phyloP scores from a whole-genome alignment of 1,284 basidiomycete genomes.

The Papiliotrema laurentii region DNA sequence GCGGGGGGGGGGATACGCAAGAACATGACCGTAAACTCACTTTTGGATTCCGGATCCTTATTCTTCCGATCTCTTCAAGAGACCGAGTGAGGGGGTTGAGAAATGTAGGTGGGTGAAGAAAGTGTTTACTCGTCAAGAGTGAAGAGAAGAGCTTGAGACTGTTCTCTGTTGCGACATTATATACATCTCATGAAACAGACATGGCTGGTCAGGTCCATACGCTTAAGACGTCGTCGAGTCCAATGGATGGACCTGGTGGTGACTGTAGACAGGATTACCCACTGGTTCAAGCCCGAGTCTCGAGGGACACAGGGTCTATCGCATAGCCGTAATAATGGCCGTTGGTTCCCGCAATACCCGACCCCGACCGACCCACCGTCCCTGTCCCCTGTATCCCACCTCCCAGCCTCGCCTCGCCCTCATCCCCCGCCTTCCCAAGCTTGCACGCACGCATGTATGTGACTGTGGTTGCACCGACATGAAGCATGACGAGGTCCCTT shows the following conservation, averaged over 20 bases:
- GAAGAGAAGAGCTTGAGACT: background rate
- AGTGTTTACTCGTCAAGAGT: constrained; percentile 3
- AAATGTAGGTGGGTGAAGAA: background rate
- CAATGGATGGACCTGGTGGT: background rate
- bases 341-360: too few relatives aligned
- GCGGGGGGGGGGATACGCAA: too few relatives aligned
- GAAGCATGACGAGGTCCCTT: too few relatives aligned
- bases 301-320: too few relatives aligned
- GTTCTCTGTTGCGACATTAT: background rate
- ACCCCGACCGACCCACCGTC: too few relatives aligned
- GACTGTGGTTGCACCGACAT: too few relatives aligned
- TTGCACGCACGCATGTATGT: too few relatives aligned
- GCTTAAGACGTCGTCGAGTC: background rate
- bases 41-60: background rate
- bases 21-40: background rate
- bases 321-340: too few relatives aligned
- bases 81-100: background rate
- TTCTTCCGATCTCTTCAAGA: background rate
- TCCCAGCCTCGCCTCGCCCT: too few relatives aligned
- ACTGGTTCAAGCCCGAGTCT: too few relatives aligned
- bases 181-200: background rate
- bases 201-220: background rate
- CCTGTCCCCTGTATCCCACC: too few relatives aligned
- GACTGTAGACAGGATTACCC: background rate
- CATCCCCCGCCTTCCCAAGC: too few relatives aligned